Evolutionary conservation across 2,329 filamentous ascomycete genomes (phyloP), one percentile per base, ranked within the genome.

Genomic region (Alternaria triticimaculans): DNA sequence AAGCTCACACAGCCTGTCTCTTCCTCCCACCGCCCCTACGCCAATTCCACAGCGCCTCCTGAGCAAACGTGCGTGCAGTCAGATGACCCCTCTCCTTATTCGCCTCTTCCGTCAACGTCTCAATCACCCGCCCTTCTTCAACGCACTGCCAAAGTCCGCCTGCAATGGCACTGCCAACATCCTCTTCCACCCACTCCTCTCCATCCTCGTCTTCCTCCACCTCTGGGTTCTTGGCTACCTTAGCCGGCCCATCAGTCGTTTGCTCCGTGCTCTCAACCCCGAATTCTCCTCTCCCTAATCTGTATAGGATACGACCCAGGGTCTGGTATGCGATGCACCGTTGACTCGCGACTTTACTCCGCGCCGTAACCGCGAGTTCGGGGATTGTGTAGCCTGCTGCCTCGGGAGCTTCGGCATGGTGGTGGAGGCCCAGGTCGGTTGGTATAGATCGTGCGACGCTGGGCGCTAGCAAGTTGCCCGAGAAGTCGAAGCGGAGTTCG

Each of bases 381-480:
- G 89, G 88, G 28, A 99, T 87, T 0, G 96, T 98, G 80, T 99
- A 99, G 0, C 96, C 96, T 0, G 96, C 96, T 2, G 94, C 93
- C 80, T 97, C 93, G 15, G 96, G 96, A 2, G 95, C 94, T 62
- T 94, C 89, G 66, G 92, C 94, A 78, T 99, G 96, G 79, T 99
- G 95, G 79, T 99, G 96, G 14, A 99, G 86, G 0, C 96, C 96
- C 63, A 90, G 88, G 12, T 89, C 90, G 1, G 88, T 88, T 6
- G 95, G 92, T 25, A 98, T 89, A 2, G 87, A 84, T 59, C 94
- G 86, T 25, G 93, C 89, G 33, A 89, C 87, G 53, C 88, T 86
- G 0, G 96, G 96, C 0, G 95, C 89, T 12, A 99, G 85, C 3
- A 99, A 85, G 0, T 87, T 86, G 65, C 95, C 96, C 55, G 86